A percentile compares a stretch with the other conserved stretches of the same genome.
These are phyloP conservation scores for Suhomyces faveliae DNA, from an alignment of 805 yeast species.

Conservation along the genomic window DNA sequence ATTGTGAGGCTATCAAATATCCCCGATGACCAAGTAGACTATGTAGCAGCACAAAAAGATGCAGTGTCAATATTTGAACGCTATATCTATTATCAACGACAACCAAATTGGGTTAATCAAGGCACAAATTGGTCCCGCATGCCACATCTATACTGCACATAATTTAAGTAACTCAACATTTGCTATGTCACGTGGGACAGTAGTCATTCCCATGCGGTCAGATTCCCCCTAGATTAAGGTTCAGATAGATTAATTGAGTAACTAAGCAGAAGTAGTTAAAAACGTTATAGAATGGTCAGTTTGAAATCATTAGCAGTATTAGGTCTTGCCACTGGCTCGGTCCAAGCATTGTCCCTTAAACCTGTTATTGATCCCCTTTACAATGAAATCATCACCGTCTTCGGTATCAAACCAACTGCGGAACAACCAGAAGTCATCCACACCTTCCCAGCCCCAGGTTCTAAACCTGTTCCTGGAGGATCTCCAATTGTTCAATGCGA, in stretches of 20 bases:
- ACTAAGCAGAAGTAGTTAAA: neutral
- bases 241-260: neutral
- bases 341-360: conserved; percentile 21
- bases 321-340: conserved; percentile 14
- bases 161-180: neutral
- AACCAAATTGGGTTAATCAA: too few species aligned
- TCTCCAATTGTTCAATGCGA: conserved; percentile 86
- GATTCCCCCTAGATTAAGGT: conserved; percentile 3
- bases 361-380: conserved; percentile 16
- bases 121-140: neutral
- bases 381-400: conserved; percentile 15
- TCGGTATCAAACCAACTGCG: conserved; percentile 3
- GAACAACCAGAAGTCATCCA: conserved; percentile 9
- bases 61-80: neutral
- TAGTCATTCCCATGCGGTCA: neutral
- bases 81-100: too few species aligned
- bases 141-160: neutral
- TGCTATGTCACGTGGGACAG: neutral
- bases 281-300: conserved; percentile 19
- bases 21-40: too few species aligned
- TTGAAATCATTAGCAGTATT: conserved; percentile 14
- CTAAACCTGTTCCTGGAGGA: conserved; percentile 83
- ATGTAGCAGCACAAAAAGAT: too few species aligned
- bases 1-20: too few species aligned
- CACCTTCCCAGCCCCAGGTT: conserved; percentile 34